Percentiles rank a stretch among this genome's conserved stretches.
Conservation (phyloP, 257 asterid genomes). For the Marsdenia floribunda region DNA sequence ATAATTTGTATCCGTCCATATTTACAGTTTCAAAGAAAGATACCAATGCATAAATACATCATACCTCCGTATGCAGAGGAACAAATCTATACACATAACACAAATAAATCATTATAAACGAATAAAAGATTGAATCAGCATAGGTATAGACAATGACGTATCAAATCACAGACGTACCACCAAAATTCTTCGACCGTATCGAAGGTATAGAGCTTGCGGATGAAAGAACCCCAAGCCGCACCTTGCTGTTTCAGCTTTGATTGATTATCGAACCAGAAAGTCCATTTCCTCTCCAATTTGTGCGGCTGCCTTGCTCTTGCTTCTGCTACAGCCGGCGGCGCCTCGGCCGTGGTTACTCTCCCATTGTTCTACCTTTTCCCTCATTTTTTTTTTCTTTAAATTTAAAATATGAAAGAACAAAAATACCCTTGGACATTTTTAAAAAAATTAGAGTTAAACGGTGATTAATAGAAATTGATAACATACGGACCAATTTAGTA, state of each 20-base stretch:
- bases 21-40: not conserved
- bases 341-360: conserved; percentile 34
- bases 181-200: conserved; percentile 95
- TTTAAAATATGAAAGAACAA: too few relatives aligned
- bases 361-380: too few relatives aligned
- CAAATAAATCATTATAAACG: not conserved
- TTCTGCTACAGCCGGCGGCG: conserved; percentile 15
- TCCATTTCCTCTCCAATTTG: conserved; percentile 76
- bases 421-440: too few relatives aligned
- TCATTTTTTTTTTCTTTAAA: too few relatives aligned
- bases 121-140: not conserved
- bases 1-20: not conserved
- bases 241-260: conserved; percentile 83
- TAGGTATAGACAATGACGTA: not conserved
- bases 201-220: conserved; percentile 70
- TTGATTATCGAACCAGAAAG: conserved; percentile 90
- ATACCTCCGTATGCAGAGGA: not conserved
- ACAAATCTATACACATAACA: not conserved
- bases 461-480: too few relatives aligned
- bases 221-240: conserved; percentile 73
- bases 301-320: conserved; percentile 48
- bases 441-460: too few relatives aligned
- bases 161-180: conserved; percentile 45
- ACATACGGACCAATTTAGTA: too few relatives aligned
- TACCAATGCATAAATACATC: not conserved